Evolutionary conservation across 768 basidiomycete species (phyloP).

Genomic region (Clavaria fumosa): DNA sequence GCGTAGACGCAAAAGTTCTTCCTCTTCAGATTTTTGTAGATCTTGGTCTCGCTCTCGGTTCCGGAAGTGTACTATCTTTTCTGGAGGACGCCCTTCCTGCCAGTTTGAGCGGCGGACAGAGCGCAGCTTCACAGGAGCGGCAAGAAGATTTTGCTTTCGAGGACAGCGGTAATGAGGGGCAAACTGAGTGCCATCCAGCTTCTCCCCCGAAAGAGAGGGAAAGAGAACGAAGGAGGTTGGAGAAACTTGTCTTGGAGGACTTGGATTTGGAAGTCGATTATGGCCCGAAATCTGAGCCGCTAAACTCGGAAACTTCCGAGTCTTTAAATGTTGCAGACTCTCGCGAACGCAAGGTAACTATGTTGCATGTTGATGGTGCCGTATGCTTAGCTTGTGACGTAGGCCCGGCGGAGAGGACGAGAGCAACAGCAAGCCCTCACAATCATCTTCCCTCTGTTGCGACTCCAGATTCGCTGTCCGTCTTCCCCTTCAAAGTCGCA

Average conservation of each 20-base stretch:
- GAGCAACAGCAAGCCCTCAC: slow-evolving; percentile 13
- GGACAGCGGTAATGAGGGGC: slow-evolving; percentile 13
- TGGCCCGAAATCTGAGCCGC: slow-evolving; percentile 13
- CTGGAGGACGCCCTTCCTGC: slow-evolving; percentile 24
- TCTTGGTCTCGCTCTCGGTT: slow-evolving; percentile 28
- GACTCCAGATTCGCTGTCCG: slow-evolving; percentile 54
- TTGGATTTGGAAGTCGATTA: slow-evolving; percentile 39
- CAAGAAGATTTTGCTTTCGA: slow-evolving; percentile 5
- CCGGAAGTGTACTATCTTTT: slow-evolving; percentile 29
- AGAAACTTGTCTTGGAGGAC: slow-evolving; percentile 42
- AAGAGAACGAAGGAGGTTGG: slow-evolving; percentile 27
- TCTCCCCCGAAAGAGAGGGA: slow-evolving; percentile 15
- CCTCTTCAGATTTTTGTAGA: slow-evolving; percentile 75
- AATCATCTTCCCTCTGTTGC: slow-evolving; percentile 38
- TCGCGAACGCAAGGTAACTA: slow-evolving; percentile 6
- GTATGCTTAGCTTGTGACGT: neutral
- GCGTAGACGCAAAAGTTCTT: slow-evolving; percentile 28
- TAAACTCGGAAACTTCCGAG: no score
- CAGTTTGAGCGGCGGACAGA: neutral
- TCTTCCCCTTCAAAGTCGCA: slow-evolving; percentile 30
- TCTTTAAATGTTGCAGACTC: no score
- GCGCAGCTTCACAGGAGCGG: neutral
- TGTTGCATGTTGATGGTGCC: neutral
- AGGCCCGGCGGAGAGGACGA: slow-evolving; percentile 7
- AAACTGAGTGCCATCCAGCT: slow-evolving; percentile 24